phyloP scores from a whole-genome alignment of 1,139 yeast genomes.

The Kodamaea plutei region DNA sequence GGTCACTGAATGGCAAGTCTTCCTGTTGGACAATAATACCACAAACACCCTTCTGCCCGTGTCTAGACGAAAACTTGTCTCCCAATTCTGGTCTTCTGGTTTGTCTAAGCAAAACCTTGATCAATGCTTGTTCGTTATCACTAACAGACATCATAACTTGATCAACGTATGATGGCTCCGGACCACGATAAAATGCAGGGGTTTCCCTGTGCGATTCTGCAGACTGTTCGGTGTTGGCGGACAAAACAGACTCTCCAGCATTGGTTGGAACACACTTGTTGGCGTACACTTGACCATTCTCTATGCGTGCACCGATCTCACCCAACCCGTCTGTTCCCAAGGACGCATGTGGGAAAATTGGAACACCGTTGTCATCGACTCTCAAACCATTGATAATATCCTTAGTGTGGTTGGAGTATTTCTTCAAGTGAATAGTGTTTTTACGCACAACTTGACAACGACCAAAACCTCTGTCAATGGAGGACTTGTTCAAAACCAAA shows the following conservation, averaged over 20 bases:
- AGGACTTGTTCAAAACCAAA: slow-evolving; percentile 84
- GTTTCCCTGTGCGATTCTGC: slow-evolving; percentile 77
- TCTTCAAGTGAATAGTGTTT: slow-evolving; percentile 81
- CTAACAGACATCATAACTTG: slow-evolving; percentile 97
- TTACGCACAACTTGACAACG: slow-evolving; percentile 96
- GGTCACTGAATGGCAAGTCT: slow-evolving; percentile 91
- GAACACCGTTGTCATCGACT: slow-evolving; percentile 72
- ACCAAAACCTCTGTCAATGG: slow-evolving; percentile 95
- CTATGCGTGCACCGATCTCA: slow-evolving; percentile 88
- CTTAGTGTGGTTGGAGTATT: slow-evolving; percentile 90
- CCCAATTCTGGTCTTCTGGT: slow-evolving; percentile 98
- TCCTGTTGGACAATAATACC: slow-evolving; percentile 96
- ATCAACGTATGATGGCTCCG: slow-evolving; percentile 92
- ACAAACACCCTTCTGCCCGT: slow-evolving; percentile 98
- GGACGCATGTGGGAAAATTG: slow-evolving; percentile 81
- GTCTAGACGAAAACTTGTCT: slow-evolving; percentile 94
- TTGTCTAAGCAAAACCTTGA: slow-evolving; percentile 88
- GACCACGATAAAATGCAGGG: slow-evolving; percentile 88
- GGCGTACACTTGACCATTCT: slow-evolving; percentile 89
- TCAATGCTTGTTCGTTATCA: slow-evolving; percentile 90
- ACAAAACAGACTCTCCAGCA: slow-evolving; percentile 70
- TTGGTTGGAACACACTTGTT: slow-evolving; percentile 90
- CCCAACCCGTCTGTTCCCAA: slow-evolving; percentile 96
- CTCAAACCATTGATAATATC: slow-evolving; percentile 91
- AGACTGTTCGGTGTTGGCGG: slow-evolving; percentile 27